Base-by-base conservation (phyloP, 305 asterid genomes). In the Solanum aculeatissimum region DNA sequence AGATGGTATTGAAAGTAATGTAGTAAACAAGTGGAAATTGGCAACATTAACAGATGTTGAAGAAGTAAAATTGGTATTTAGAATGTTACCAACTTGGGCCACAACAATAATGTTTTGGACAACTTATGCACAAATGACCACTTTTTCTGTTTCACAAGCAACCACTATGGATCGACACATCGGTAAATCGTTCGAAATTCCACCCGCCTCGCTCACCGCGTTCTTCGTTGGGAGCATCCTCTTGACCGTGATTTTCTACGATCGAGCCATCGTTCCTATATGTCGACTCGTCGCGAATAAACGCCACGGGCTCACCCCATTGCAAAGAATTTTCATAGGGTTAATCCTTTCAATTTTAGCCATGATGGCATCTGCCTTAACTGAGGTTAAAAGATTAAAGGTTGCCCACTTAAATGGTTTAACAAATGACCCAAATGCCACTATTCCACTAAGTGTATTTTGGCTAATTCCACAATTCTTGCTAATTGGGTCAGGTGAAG, bases 41-140 rank as follows among this genome's bases (percentile, higher is more conserved):
- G 85, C 93, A n/a, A 92, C 97, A 2, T 82, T 92, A 85, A 96
- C 99, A 0, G 98, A 96, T 23, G 97, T 96, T 0, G 99, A 96
- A 87, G 98, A 96, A 88, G 97, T 95, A 2, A 96, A 96, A 72
- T 55, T 90, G 38, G 87, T 96, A 38, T 80, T 93, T 0, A 81
- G 98, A 80, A 92, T 96, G 97, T 82, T 94, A 9, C 98, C 99
- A 4, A 91, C 91, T 21, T 96, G 98, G 99, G 98, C 94, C 84
- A 95, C 98, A 7, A 92, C 98, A 0, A 92, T 96, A 7, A 87
- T 95, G 91, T 95, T 94, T 77, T 95, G 98, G 98, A 91, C 95
- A 0, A 87, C 92, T 1, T 93, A 91, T 68, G 98, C 98, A 2
- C 99, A 96, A 80, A 88, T 91, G 94, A 89, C 93, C 9, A 95